Conservation (phyloP, 2,329 filamentous ascomycete species). For the Colletotrichum cereale region DNA sequence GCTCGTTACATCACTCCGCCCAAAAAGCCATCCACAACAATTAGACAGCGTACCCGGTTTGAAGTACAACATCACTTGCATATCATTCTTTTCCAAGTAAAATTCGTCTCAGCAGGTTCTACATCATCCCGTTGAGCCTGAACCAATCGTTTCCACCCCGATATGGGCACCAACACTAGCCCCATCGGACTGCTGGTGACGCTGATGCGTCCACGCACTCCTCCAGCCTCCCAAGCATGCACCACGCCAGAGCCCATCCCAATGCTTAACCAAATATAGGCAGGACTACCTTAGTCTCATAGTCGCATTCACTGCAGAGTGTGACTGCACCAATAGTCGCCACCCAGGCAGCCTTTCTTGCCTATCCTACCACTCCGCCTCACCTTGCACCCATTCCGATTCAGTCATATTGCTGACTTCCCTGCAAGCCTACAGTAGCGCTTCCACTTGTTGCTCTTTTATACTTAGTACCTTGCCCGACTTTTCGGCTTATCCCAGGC, state of each 20-base stretch:
- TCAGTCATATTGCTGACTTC: background rate
- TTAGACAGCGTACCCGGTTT: background rate
- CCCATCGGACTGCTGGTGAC: background rate
- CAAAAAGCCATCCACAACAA: background rate
- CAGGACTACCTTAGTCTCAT: background rate
- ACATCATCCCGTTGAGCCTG: background rate
- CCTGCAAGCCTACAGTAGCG: slow-evolving; percentile 12
- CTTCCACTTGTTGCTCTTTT: background rate
- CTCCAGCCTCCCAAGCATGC: slow-evolving; percentile 1
- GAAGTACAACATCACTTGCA: background rate
- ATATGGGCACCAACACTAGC: background rate
- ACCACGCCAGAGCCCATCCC: background rate
- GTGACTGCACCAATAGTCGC: background rate
- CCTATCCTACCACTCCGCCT: background rate
- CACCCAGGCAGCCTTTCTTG: slow-evolving; percentile 12
- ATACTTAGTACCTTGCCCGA: background rate
- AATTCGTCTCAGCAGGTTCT: background rate
- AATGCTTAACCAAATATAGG: background rate
- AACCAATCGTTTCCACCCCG: slow-evolving; percentile 3
- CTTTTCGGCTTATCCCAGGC: background rate
- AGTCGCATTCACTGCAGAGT: background rate
- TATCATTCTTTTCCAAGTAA: background rate
- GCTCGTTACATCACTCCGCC: background rate
- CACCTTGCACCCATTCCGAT: background rate
- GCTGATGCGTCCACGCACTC: slow-evolving; percentile 3